Evolutionary conservation across 495 filamentous ascomycete species (phyloP).

Genomic region (Xylaria grammica): DNA sequence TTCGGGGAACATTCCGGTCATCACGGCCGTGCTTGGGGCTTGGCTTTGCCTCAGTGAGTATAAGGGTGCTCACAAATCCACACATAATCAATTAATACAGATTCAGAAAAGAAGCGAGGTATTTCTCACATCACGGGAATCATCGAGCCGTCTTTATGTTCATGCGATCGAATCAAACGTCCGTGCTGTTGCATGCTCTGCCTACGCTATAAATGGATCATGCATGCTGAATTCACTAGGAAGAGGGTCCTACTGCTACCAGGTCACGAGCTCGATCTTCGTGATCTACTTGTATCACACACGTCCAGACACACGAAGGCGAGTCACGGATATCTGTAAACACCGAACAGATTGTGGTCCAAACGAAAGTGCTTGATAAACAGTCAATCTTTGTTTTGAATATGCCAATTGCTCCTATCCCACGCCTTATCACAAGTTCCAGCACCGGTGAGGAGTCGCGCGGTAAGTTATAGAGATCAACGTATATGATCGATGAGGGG

Average conservation of each 20-base stretch:
- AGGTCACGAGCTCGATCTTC: background rate
- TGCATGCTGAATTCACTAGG: background rate
- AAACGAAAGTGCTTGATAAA: constrained; percentile 11
- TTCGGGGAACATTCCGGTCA: background rate
- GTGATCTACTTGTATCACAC: constrained; percentile 18
- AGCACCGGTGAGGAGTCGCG: background rate
- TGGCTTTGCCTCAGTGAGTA: background rate
- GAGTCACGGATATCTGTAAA: background rate
- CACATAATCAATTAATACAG: background rate
- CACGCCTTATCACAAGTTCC: background rate
- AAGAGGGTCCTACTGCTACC: background rate
- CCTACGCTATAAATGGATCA: background rate
- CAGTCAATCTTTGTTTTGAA: constrained; percentile 18
- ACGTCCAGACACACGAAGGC: background rate
- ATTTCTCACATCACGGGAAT: constrained; percentile 13
- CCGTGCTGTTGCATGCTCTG: background rate
- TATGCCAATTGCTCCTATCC: background rate
- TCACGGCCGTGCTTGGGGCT: background rate
- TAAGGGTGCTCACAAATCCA: background rate
- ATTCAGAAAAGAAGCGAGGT: constrained; percentile 11
- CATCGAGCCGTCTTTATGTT: background rate
- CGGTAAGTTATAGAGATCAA: background rate
- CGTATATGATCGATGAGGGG: background rate
- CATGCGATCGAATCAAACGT: constrained; percentile 9
- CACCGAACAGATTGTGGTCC: background rate